Percentiles rank a stretch among this genome's conserved stretches.
Evolutionary conservation across 1,284 basidiomycete genomes (phyloP).

Genomic region (Thecaphora thlaspeos): DNA sequence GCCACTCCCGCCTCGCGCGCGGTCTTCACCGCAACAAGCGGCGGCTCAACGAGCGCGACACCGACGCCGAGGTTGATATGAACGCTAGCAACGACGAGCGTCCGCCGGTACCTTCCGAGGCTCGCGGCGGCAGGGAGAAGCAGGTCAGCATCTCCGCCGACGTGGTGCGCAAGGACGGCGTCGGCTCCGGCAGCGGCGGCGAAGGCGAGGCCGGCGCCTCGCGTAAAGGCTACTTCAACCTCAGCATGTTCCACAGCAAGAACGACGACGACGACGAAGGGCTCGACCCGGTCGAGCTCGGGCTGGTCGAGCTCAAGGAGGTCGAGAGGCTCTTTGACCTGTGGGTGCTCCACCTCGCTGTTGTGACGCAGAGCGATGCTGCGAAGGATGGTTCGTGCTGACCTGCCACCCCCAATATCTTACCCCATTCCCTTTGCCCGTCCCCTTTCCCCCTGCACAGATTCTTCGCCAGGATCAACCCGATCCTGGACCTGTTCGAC

Average conservation of each 20-base stretch:
- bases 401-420: too few relatives aligned
- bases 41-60: slow-evolving; percentile 29
- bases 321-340: slow-evolving; percentile 41
- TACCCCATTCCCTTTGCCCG: too few relatives aligned
- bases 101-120: too few relatives aligned
- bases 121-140: slow-evolving; percentile 10
- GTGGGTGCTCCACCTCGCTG: too few relatives aligned
- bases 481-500: slow-evolving; percentile 43
- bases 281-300: slow-evolving; percentile 38
- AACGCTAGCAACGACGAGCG: slow-evolving; percentile 5
- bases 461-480: slow-evolving; percentile 50
- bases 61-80: slow-evolving; percentile 27
- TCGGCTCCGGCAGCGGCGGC: slow-evolving; percentile 13
- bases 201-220: slow-evolving; percentile 41
- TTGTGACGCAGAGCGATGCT: too few relatives aligned
- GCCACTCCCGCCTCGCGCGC: slow-evolving; percentile 24
- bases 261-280: slow-evolving; percentile 33
- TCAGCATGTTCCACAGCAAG: slow-evolving; percentile 45
- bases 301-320: slow-evolving; percentile 37
- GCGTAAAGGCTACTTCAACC: slow-evolving; percentile 44
- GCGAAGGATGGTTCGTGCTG: too few relatives aligned
- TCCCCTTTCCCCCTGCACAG: slow-evolving; percentile 1
- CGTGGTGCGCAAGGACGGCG: slow-evolving; percentile 17
- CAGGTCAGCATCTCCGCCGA: slow-evolving; percentile 24
- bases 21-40: slow-evolving; percentile 15